Conservation (phyloP, 2,329 filamentous ascomycete genomes). For the Tolypocladium ovalisporum region DNA sequence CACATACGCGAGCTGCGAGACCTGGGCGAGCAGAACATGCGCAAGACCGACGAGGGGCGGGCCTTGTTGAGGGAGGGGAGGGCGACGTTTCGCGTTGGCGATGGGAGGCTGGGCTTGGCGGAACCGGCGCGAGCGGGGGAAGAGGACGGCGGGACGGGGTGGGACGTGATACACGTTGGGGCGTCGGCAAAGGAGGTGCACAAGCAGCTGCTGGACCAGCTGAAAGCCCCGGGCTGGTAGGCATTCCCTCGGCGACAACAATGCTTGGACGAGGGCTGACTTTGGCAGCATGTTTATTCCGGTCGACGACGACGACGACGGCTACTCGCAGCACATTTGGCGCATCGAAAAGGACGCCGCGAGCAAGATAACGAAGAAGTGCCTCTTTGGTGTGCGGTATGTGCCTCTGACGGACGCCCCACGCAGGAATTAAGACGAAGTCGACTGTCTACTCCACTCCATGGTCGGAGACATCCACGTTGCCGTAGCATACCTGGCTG, state of each 20-base stretch:
- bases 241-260: constrained; percentile 6
- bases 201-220: constrained; percentile 60
- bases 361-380: constrained; percentile 49
- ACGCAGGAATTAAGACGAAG: background rate
- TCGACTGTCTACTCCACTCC: background rate
- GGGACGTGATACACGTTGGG: constrained; percentile 93
- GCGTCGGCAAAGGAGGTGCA: constrained; percentile 72
- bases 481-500: background rate
- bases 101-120: constrained; percentile 57
- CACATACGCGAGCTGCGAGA: constrained; percentile 57
- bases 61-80: constrained; percentile 50
- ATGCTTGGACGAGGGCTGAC: background rate
- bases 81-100: constrained; percentile 64
- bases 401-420: constrained; percentile 68
- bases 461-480: background rate
- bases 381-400: constrained; percentile 62
- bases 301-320: constrained; percentile 43
- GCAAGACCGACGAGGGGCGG: constrained; percentile 47
- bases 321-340: constrained; percentile 55
- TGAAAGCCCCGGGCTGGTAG: constrained; percentile 62
- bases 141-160: constrained; percentile 44
- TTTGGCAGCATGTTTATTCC: constrained; percentile 60
- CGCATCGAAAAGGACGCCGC: constrained; percentile 60
- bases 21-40: constrained; percentile 54
- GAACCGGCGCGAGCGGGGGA: constrained; percentile 31